Evolutionary conservation across 352 stramenopile species (phyloP).

Genomic region (Phytophthora agathidicida): DNA sequence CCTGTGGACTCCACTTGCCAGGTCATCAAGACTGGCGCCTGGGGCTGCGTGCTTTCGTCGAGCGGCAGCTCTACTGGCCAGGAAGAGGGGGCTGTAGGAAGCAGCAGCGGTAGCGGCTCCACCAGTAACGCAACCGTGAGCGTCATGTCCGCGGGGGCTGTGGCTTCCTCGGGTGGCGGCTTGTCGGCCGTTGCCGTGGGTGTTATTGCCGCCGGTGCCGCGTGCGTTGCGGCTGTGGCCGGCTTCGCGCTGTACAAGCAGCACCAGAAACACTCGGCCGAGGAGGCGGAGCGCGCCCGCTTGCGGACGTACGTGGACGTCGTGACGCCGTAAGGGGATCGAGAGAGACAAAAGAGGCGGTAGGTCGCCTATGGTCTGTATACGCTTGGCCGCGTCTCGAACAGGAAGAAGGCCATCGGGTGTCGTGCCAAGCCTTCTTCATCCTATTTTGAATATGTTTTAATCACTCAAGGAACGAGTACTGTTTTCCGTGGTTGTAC

Average conservation of each 20-base stretch:
- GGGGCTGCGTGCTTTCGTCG: conserved; percentile 56
- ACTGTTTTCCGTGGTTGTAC: conserved; percentile 3
- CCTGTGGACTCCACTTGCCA: conserved; percentile 54
- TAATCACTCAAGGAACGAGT: conserved; percentile 6
- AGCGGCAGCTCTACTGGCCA: conserved; percentile 10
- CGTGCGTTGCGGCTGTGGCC: conserved; percentile 31
- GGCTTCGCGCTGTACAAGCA: conserved; percentile 45
- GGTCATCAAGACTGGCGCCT: conserved; percentile 67
- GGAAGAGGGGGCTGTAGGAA: background rate
- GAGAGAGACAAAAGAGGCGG: conserved; percentile 8
- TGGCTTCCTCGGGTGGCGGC: background rate
- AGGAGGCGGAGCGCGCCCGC: conserved; percentile 6
- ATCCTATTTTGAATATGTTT: conserved; percentile 21
- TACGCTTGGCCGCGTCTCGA: conserved; percentile 35
- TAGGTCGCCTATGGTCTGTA: conserved; percentile 25
- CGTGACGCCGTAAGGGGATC: conserved; percentile 35
- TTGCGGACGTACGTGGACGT: conserved; percentile 33
- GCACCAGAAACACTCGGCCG: conserved; percentile 31
- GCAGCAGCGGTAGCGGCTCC: conserved; percentile 20
- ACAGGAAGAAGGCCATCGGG: conserved; percentile 18
- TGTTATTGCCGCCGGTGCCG: conserved; percentile 30
- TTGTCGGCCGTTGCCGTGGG: conserved; percentile 17
- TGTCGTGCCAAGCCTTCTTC: conserved; percentile 18
- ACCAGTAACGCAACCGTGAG: conserved; percentile 6
- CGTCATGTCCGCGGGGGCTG: conserved; percentile 7